Evolutionary conservation across 1,139 yeast genomes (phyloP), one percentile per base, ranked within the genome.

Genomic region (Hyphopichia wangnamkhiaoensis): DNA sequence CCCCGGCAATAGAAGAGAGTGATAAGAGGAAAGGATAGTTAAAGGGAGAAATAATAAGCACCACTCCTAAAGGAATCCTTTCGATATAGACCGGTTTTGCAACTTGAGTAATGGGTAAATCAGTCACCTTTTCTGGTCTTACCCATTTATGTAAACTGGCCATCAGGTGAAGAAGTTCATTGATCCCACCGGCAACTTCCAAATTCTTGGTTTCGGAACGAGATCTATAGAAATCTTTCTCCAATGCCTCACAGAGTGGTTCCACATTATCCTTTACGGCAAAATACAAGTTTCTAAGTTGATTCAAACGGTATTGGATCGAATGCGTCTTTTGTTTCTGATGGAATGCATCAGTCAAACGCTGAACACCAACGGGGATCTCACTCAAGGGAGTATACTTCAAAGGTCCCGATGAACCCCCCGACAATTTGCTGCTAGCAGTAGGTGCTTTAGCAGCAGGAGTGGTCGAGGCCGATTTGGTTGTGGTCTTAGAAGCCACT

Each of bases 11-110:
- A 0, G 97, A 90, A 13, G 79, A 70, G 19, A 90, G 48, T 0
- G 88, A 56, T 47, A 91, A 67, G 31, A 77, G 48, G 38, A 87
- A 61, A 0, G 98, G 98, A 59, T 84, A 93, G 64, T 91, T 91
- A 76, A 87, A 91, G 0, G 98, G 96, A 1, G 90, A 68, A 39
- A 90, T 80, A 40, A 91, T 70, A 47, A 90, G 72, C 2, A 86
- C 86, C 4, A 80, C 77, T 2, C 98, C 97, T 46, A 81, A 62
- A 1, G 98, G 93, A 36, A 80, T 79, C 47, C 75, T 75, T 51
- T 84, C 85, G 35, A 86, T 64, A 37, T 67, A 66, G 4, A 80
- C 74, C 1, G 71, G 69, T 35, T 77, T 65, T 20, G 79, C 64
- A 36, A 68, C 56, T 67, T 79, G 42, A 66, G 66, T 42, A 63